Evolutionary conservation across 805 yeast species (phyloP), one percentile per base, ranked within the genome.

Genomic region (Diddensiella caesifluorescens): DNA sequence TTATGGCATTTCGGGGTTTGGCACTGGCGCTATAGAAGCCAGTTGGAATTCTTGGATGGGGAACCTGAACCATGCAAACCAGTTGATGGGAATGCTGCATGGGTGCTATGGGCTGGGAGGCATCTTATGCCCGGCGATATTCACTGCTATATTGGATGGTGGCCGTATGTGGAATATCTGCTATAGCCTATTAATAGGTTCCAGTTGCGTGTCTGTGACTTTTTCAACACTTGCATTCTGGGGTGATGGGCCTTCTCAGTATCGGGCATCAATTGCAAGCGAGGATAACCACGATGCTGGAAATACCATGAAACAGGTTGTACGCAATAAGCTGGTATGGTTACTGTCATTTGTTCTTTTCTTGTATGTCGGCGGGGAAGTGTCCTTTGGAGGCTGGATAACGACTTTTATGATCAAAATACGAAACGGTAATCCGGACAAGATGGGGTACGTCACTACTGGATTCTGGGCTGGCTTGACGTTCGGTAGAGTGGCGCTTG

Each of bases 381-480:
- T 81, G 21, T 62, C 81, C 1, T 61, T 81, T 45, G 87, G 81
- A 1, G 80, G 86, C 2, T 82, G 89, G 88, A 63, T 77, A 15
- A 77, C 77, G 35, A 76, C 86, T 2, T 83, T 72, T 52, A 60
- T 83, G 42, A 64, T 77, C 31, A 73, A 70, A 20, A 72, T 77
- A 39, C 71, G 83, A 44, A 60, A 68, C 12, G 77, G 77, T 13
- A 62, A 66, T 37, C 64, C 64, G 23, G 51, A 64, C 1, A 56
- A 64, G 16, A 73, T 77, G 54, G 82, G 87, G 5, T 79, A 75
- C 52, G 76, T 80, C 10, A 77, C 82, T 0, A 73, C 86, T 4
- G 80, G 84, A 12, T 81, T 73, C 54, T 82, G 88, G 88, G 71
- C 73, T 19, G 90, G 90, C 0, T 57, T 82, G 16, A 78, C 88